Evolutionary conservation across 202 grass and related monocot genomes (phyloP).

Genomic region (Setaria italica): DNA sequence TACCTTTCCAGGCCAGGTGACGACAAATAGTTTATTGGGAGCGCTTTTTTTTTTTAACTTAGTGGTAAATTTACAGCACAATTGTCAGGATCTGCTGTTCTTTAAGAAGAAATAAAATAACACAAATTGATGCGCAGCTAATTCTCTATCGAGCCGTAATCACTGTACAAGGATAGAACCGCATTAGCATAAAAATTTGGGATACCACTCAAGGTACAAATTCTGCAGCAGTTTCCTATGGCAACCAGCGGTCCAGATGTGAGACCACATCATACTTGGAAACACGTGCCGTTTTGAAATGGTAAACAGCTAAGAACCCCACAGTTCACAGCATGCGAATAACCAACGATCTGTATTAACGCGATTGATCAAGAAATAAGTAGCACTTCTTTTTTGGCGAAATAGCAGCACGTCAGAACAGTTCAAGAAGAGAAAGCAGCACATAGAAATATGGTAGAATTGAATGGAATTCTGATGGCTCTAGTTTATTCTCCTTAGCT

Average conservation of each 20-base stretch:
- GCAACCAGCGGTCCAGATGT: background rate
- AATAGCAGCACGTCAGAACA: background rate
- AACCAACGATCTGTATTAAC: background rate
- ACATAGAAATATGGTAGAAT: conserved; percentile 31
- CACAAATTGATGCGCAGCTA: background rate
- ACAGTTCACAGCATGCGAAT: background rate
- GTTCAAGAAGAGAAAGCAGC: background rate
- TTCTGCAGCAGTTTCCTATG: background rate
- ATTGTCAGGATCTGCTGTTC: background rate
- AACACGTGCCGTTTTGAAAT: background rate
- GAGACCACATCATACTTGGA: background rate
- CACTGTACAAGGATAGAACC: too few relatives aligned
- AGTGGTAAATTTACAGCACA: background rate
- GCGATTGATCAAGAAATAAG: background rate
- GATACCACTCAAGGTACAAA: background rate
- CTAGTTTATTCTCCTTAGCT: conserved; percentile 52
- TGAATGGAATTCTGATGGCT: conserved; percentile 49
- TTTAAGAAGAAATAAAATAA: background rate
- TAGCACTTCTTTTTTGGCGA: background rate
- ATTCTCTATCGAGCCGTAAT: background rate
- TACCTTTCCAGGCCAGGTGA: background rate
- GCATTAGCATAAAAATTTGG: too few relatives aligned
- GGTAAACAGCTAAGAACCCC: background rate
- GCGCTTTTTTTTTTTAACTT: background rate
- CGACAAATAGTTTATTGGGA: conserved; percentile 12